Base-by-base conservation (phyloP, 164 flowering plant species). In the Macadamia integrifolia region DNA sequence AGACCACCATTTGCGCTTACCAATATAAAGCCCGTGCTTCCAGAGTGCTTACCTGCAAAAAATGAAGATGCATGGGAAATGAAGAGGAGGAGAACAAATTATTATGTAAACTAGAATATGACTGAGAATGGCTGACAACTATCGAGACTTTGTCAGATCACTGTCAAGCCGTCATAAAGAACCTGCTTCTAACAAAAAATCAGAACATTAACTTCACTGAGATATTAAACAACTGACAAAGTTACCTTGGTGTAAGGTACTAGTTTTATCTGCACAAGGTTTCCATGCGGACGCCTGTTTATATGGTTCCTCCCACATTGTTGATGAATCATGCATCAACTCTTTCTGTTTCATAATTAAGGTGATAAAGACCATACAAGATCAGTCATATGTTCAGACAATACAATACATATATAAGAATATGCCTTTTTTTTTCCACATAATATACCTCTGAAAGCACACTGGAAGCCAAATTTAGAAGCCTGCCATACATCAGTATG, bases 1-100 rank as follows among this genome's bases (percentile, higher is more conserved):
- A 95, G 97, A 61, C 99, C 99, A 42, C 99, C 99, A 81, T 95
- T 95, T 66, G 99, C 99, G 76, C 97, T 95, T 65, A 95, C 86
- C 81, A 92, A 58, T 62, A 92, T 81, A 74, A 79, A 95, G 56
- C 98, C 96, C 73, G 72, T 89, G 67, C 67, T 82, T 68, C 68
- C 69, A 1, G 65, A 63, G 48, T 64, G 65, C 62, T 73, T 77
- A 56, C 79, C 98, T 89, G 86, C 61, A 53, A 73, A 50, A 44
- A 3, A 66, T 30, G 14, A 56, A 72, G 35, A 5, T 2, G 40
- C 40, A 5, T 35, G 40, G 40, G 40, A 35, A 35, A 35, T 35
- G 40, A 35, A 35, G 40, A 35, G 40, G 40, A 5, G 5, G 40
- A 55, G 69, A 59, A 72, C 44, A 62, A 50, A 42, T 44, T 44